Evolutionary conservation across 768 basidiomycete species (phyloP).

Genomic region (Leccinum truebloodii): DNA sequence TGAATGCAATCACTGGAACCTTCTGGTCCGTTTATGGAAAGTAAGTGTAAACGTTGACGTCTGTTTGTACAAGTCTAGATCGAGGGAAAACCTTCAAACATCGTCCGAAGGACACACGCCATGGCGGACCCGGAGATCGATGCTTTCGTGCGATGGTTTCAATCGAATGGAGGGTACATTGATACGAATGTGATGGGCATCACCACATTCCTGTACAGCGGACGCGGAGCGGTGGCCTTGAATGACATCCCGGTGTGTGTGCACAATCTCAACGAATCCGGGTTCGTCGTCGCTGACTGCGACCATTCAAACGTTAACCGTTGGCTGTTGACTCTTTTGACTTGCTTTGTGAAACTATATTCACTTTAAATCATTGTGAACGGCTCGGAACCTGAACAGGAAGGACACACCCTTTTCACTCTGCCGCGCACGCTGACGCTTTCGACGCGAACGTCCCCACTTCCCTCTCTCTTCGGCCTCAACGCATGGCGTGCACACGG

Average conservation of each 20-base stretch:
- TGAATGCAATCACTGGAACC: no score
- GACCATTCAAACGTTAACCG: no score
- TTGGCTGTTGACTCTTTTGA: background rate
- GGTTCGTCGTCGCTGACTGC: no score
- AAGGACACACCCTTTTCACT: slow-evolving; percentile 75
- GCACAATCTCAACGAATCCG: background rate
- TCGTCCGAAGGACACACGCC: background rate
- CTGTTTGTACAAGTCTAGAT: slow-evolving; percentile 4
- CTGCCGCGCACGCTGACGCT: slow-evolving; percentile 79
- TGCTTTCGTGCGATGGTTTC: slow-evolving; percentile 61
- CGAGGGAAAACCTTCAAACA: background rate
- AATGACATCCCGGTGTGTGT: slow-evolving; percentile 65
- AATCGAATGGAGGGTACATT: slow-evolving; percentile 47
- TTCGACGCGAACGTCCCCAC: slow-evolving; percentile 71
- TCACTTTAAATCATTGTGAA: background rate
- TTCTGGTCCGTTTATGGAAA: background rate
- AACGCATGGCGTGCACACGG: slow-evolving; percentile 61
- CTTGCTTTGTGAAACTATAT: background rate
- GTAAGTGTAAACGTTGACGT: slow-evolving; percentile 1
- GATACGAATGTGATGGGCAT: slow-evolving; percentile 50
- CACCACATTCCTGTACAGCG: slow-evolving; percentile 49
- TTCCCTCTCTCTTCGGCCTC: slow-evolving; percentile 60
- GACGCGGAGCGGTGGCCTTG: slow-evolving; percentile 75
- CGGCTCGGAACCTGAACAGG: slow-evolving; percentile 43
- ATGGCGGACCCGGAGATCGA: slow-evolving; percentile 21